These are phyloP conservation scores for Termitomyces heimii DNA, from an alignment of 768 basidiomycete species.

Conservation along the genomic window DNA sequence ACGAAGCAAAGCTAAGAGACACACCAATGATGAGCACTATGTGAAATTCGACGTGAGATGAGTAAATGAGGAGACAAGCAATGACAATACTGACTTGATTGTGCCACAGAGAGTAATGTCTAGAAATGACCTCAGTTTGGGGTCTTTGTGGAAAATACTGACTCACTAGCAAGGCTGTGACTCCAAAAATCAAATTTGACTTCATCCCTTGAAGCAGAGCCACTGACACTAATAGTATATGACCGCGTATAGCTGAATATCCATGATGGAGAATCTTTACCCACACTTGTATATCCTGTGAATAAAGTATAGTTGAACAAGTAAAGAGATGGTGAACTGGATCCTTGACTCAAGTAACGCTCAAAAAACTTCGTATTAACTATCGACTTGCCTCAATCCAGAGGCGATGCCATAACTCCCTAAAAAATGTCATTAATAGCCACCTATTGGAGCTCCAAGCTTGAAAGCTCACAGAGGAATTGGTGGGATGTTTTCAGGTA, in stretches of 20 bases:
- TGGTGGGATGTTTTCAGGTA: not conserved
- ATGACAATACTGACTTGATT: not conserved
- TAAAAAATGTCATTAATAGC: not conserved
- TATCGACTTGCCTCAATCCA: not conserved
- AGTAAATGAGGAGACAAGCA: not conserved
- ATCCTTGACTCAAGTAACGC: not conserved
- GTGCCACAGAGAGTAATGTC: not conserved
- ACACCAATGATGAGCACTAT: not conserved
- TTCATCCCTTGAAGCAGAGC: not conserved
- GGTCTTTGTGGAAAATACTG: no score
- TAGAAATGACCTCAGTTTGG: not conserved
- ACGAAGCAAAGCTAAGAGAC: not conserved
- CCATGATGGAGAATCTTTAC: not conserved
- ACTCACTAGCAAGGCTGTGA: not conserved
- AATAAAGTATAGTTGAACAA: conserved; percentile 1
- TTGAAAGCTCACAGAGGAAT: not conserved
- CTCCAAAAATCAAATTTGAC: not conserved
- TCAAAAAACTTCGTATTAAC: not conserved
- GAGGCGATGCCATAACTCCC: not conserved
- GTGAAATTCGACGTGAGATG: not conserved
- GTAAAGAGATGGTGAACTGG: not conserved
- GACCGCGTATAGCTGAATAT: not conserved
- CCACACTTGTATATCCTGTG: not conserved
- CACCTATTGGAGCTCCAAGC: not conserved
- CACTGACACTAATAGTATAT: not conserved